Base-by-base conservation (phyloP, 371 early-diverging fungal genomes). In the Mucor piriformis region DNA sequence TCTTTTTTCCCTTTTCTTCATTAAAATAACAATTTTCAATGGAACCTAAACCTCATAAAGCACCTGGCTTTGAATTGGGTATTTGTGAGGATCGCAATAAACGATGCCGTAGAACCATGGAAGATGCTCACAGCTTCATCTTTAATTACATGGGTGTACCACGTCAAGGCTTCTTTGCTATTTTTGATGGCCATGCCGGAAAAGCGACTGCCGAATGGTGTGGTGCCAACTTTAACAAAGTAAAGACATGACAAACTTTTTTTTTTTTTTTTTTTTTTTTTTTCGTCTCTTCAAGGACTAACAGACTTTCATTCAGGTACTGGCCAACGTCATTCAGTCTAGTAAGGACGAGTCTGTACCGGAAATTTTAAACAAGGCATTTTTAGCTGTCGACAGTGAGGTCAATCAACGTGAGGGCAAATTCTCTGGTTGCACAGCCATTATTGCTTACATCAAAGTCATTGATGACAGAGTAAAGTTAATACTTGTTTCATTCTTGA, bases 121-220 rank as follows among this genome's bases (percentile, higher is more conserved):
- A 98, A 89, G 95, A 98, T 69, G 88, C 97, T 10, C 97, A 98
- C 70, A 82, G 84, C 6, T 91, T 80, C 70, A 72, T 89, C 48
- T 87, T 92, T 59, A 85, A 93, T 73, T 98, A 88, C 73, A 86
- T 82, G 49, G 85, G 85, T 54, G 81, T 91, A 56, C 70, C 81
- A 49, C 91, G 92, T 42, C 94, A 93, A 74, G 91, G 92, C 7
- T 95, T 91, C 65, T 95, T 97, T 85, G 98, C 95, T 47, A 88
- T 98, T 50, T 98, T 91, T 73, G 98, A 98, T 66, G 98, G 98
- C n/a, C 98, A 98, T 74, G 97, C 97, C 6, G 98, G 98, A 13
- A 91, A 91, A 70, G 83, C 87, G 33, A 96, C 97, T 10, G 98
- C 98, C 15, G 95, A 96, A 62, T 96, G 92, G 93, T 97, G 97